Conservation (phyloP, 345 rosid genomes). For the Nasturtium officinale region DNA sequence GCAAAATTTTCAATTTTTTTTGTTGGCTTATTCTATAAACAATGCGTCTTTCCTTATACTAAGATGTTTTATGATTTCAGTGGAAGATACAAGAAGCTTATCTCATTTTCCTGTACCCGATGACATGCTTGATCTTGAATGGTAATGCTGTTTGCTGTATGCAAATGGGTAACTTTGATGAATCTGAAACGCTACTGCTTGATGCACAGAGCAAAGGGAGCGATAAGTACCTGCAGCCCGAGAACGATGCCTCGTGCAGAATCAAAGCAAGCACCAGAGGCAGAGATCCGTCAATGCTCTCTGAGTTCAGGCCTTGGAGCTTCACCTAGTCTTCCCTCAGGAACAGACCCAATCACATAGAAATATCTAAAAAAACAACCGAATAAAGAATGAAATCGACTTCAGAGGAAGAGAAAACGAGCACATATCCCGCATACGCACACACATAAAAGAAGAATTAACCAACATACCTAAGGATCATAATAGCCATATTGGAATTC, state of each 20-base stretch:
- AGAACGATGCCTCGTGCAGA: slow-evolving; percentile 61
- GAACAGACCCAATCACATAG: slow-evolving; percentile 69
- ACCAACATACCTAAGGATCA: slow-evolving; percentile 55
- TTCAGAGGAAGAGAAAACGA: neutral
- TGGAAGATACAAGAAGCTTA: slow-evolving; percentile 71
- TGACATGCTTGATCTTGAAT: slow-evolving; percentile 84
- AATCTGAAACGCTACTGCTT: slow-evolving; percentile 85
- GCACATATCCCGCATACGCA: neutral
- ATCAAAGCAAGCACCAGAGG: slow-evolving; percentile 71
- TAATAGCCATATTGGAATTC: slow-evolving; percentile 60
- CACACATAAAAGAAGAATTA: neutral
- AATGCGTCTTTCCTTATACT: neutral
- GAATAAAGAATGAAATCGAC: neutral
- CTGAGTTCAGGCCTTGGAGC: slow-evolving; percentile 62
- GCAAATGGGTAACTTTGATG: slow-evolving; percentile 94
- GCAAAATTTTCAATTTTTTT: neutral
- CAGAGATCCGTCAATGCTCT: slow-evolving; percentile 62
- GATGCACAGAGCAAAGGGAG: slow-evolving; percentile 51
- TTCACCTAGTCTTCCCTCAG: slow-evolving; percentile 67
- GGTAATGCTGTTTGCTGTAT: slow-evolving; percentile 92
- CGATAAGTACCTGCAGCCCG: slow-evolving; percentile 50
- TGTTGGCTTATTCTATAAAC: neutral
- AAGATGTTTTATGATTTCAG: slow-evolving; percentile 30
- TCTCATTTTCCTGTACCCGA: slow-evolving; percentile 89
- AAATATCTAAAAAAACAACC: slow-evolving; percentile 48